Percentiles rank a stretch among this genome's conserved stretches.
phyloP scores from a whole-genome alignment of 2,329 filamentous ascomycete species.

The Diaporthe ilicicola region DNA sequence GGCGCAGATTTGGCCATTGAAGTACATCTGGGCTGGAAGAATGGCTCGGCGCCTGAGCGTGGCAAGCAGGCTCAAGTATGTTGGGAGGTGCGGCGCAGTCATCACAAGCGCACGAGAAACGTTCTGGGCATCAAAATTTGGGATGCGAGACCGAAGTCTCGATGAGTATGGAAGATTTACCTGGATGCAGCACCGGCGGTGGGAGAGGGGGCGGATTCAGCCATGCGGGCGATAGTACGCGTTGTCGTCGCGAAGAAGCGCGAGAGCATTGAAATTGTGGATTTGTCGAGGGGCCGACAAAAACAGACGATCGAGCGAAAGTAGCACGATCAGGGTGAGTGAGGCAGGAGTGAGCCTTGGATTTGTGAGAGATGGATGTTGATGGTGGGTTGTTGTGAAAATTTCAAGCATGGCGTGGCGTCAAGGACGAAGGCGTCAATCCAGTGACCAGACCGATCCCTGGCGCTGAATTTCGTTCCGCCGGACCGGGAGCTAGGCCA shows the following conservation, averaged over 20 bases:
- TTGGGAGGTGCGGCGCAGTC: not conserved
- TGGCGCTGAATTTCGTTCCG: slow-evolving; percentile 24
- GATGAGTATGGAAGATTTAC: slow-evolving; percentile 6
- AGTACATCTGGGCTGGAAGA: slow-evolving; percentile 10
- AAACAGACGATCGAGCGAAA: not conserved
- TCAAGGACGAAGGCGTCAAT: slow-evolving; percentile 5
- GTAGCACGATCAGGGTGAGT: slow-evolving; percentile 7
- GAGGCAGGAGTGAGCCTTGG: not conserved
- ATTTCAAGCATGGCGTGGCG: slow-evolving; percentile 13
- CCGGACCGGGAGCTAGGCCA: slow-evolving; percentile 17
- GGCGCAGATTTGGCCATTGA: slow-evolving; percentile 14
- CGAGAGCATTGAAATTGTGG: not conserved
- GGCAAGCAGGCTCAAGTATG: not conserved
- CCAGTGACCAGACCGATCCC: slow-evolving; percentile 11
- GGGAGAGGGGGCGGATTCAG: slow-evolving; percentile 23
- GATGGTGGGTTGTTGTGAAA: slow-evolving; percentile 13
- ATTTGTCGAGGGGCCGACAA: not conserved
- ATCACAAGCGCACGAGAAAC: not conserved
- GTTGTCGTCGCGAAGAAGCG: slow-evolving; percentile 16
- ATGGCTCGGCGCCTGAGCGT: not conserved
- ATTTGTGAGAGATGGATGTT: slow-evolving; percentile 3
- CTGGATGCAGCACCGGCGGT: slow-evolving; percentile 6
- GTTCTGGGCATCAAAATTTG: not conserved
- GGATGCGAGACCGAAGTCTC: not conserved
- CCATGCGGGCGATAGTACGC: slow-evolving; percentile 5